Evolutionary conservation across 2,329 filamentous ascomycete genomes (phyloP).

Genomic region (Periconia sp.): DNA sequence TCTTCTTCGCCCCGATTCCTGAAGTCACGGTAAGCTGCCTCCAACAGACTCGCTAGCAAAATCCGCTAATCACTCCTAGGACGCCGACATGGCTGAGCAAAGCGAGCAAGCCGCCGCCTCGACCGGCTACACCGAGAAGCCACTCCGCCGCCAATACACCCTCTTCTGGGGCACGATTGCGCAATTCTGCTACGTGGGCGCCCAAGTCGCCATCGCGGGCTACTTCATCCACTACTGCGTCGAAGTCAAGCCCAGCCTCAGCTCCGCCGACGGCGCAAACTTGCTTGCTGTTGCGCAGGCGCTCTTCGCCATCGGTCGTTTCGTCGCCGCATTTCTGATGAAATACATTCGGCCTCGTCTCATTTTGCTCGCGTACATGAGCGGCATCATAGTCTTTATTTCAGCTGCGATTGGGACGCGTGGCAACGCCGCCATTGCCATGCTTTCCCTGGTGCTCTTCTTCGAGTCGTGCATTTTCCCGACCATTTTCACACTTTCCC

Average conservation of each 20-base stretch:
- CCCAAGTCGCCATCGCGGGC: constrained; percentile 62
- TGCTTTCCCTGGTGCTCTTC: constrained; percentile 15
- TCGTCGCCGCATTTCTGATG: constrained; percentile 21
- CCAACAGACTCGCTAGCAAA: too few relatives aligned
- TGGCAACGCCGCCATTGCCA: constrained; percentile 17
- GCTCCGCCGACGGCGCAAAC: constrained; percentile 4
- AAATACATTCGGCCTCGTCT: constrained; percentile 53
- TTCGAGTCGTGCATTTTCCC: constrained; percentile 36
- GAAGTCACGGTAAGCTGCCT: constrained; percentile 54
- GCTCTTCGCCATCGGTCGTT: constrained; percentile 24
- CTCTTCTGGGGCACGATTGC: constrained; percentile 75
- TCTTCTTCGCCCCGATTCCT: constrained; percentile 59
- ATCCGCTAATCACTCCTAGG: too few relatives aligned
- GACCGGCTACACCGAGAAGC: constrained; percentile 44
- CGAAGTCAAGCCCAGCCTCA: constrained; percentile 15
- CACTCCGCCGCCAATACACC: constrained; percentile 65
- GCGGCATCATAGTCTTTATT: constrained; percentile 20
- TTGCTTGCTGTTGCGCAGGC: constrained; percentile 25
- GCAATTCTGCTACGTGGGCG: constrained; percentile 78
- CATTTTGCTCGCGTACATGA: constrained; percentile 22
- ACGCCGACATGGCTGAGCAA: constrained; percentile 64
- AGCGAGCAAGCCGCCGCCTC: constrained; percentile 25
- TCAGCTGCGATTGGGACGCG: constrained; percentile 14
- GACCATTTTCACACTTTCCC: constrained; percentile 34
- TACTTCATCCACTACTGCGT: constrained; percentile 40